Conservation (phyloP, 2,329 filamentous ascomycete species). For the Pseudonectria foliicola region DNA sequence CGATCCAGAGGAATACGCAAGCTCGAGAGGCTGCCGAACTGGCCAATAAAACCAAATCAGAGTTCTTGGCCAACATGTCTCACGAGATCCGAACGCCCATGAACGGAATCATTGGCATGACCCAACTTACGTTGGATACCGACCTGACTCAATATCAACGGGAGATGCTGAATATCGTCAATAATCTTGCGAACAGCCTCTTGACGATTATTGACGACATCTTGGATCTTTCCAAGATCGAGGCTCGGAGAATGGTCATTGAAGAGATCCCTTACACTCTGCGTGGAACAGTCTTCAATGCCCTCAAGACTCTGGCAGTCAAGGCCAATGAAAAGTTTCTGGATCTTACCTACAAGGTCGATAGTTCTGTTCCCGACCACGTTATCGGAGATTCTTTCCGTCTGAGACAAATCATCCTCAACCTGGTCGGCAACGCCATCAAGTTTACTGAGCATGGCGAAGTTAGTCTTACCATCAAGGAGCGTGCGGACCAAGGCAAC, state of each 20-base stretch:
- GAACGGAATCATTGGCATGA: constrained; percentile 98
- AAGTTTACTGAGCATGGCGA: constrained; percentile 98
- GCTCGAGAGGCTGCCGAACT: constrained; percentile 93
- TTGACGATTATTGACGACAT: constrained; percentile 93
- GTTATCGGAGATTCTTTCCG: constrained; percentile 96
- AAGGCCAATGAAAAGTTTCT: constrained; percentile 95
- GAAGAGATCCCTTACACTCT: constrained; percentile 96
- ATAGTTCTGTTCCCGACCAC: constrained; percentile 88
- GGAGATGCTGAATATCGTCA: constrained; percentile 98
- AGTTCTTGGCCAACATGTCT: constrained; percentile 98
- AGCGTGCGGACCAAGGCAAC: constrained; percentile 55
- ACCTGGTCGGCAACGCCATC: constrained; percentile 95
- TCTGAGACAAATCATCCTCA: constrained; percentile 91
- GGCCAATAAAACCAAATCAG: constrained; percentile 96
- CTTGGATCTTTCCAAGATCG: constrained; percentile 70
- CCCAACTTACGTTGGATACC: constrained; percentile 89
- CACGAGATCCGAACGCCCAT: constrained; percentile 97
- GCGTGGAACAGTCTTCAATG: constrained; percentile 92
- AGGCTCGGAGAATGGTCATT: constrained; percentile 96
- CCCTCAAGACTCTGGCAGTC: constrained; percentile 91
- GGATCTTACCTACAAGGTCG: constrained; percentile 87
- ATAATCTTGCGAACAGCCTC: constrained; percentile 91
- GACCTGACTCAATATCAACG: constrained; percentile 91
- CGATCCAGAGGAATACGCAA: constrained; percentile 92
- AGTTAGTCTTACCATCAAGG: constrained; percentile 86